A percentile compares a stretch with the other conserved stretches of the same genome.
These are phyloP conservation scores for Seiridium unicorne DNA, from an alignment of 2,329 filamentous ascomycete species.

Conservation along the genomic window DNA sequence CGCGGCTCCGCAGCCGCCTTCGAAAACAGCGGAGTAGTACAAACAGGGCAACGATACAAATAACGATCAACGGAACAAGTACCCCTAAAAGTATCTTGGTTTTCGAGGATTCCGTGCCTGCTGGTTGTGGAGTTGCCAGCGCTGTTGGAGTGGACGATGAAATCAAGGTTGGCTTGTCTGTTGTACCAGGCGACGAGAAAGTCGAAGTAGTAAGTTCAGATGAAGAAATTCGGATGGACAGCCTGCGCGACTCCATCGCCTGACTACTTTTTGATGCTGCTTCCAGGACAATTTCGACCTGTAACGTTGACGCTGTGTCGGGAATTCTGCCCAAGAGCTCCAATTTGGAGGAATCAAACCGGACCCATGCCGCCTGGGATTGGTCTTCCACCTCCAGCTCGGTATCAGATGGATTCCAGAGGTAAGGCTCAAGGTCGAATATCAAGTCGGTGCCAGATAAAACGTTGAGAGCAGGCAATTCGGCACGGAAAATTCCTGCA, in stretches of 20 bases:
- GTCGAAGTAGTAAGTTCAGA: not conserved
- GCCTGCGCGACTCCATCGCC: constrained; percentile 15
- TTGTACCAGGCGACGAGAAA: not conserved
- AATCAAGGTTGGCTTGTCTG: not conserved
- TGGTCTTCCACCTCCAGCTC: constrained; percentile 19
- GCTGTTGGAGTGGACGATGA: not conserved
- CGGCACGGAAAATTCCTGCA: constrained; percentile 21
- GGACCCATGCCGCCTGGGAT: constrained; percentile 28
- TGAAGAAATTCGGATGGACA: not conserved
- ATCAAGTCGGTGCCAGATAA: constrained; percentile 24
- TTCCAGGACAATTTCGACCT: constrained; percentile 18
- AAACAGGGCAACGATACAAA: constrained; percentile 13
- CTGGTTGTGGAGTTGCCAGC: not conserved
- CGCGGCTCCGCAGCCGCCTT: constrained; percentile 18
- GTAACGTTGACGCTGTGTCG: constrained; percentile 5
- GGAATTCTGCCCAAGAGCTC: constrained; percentile 25
- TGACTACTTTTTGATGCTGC: constrained; percentile 19
- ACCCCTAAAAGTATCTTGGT: constrained; percentile 24
- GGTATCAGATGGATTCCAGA: constrained; percentile 21
- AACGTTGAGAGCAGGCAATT: constrained; percentile 25
- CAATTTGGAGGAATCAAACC: constrained; percentile 22
- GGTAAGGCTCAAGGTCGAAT: constrained; percentile 27
- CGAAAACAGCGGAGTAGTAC: constrained; percentile 20
- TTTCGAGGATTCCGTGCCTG: constrained; percentile 9
- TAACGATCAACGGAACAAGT: constrained; percentile 17